Conservation (phyloP, 257 asterid genomes). For the Marsdenia floribunda region DNA sequence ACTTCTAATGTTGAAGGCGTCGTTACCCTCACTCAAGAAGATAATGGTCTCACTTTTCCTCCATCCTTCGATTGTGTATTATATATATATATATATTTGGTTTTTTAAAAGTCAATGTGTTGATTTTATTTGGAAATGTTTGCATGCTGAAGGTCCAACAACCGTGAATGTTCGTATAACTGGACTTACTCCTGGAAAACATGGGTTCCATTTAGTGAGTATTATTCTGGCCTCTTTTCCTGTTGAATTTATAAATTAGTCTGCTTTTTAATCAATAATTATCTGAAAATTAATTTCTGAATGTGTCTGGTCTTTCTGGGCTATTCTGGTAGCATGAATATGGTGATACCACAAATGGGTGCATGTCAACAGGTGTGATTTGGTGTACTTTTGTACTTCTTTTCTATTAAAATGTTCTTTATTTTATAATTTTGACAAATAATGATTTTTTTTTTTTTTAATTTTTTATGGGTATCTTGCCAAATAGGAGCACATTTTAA, state of each 20-base stretch:
- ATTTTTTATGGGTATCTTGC: constrained; percentile 3
- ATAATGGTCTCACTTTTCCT: constrained; percentile 38
- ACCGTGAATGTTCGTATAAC: constrained; percentile 74
- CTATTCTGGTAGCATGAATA: constrained; percentile 64
- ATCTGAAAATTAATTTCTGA: constrained; percentile 9
- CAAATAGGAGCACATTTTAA: constrained; percentile 82
- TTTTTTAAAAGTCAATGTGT: constrained; percentile 2
- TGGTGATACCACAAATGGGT: constrained; percentile 97
- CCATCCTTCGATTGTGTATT: constrained; percentile 5
- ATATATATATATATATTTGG: background rate
- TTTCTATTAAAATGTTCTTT: background rate
- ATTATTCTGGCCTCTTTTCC: background rate
- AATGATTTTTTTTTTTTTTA: background rate
- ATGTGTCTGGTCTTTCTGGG: constrained; percentile 1
- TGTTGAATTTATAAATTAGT: background rate
- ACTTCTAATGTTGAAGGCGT: constrained; percentile 85
- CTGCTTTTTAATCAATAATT: constrained; percentile 6
- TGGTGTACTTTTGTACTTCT: constrained; percentile 9
- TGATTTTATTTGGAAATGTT: constrained; percentile 10
- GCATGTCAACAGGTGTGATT: constrained; percentile 86
- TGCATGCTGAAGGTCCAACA: constrained; percentile 60
- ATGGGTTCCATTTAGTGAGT: constrained; percentile 91
- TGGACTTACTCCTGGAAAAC: constrained; percentile 90
- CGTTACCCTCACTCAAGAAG: constrained; percentile 77
- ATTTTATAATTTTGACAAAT: background rate